These are phyloP conservation scores for Paecilomyces sp. DNA, from an alignment of 2,329 filamentous ascomycete genomes.

Conservation along the genomic window DNA sequence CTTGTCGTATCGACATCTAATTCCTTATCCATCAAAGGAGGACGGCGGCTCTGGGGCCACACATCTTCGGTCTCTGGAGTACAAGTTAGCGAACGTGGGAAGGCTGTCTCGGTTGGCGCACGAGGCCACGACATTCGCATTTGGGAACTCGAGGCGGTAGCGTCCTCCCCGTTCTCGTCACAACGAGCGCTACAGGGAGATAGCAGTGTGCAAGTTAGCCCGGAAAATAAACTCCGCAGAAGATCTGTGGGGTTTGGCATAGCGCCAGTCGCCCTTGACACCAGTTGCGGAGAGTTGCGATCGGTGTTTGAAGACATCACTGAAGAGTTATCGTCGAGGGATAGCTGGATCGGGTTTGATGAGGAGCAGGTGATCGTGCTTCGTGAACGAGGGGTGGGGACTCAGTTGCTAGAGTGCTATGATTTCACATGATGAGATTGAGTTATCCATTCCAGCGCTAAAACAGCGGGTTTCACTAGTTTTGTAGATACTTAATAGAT, in stretches of 20 bases:
- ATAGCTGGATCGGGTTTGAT: conserved; percentile 76
- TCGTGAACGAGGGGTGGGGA: conserved; percentile 60
- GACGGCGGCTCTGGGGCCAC: conserved; percentile 79
- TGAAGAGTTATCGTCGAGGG: conserved; percentile 36
- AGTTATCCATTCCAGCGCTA: neutral
- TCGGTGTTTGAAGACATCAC: conserved; percentile 28
- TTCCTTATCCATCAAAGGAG: conserved; percentile 60
- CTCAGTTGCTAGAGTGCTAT: conserved; percentile 72
- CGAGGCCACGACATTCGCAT: conserved; percentile 73
- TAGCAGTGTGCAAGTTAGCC: conserved; percentile 48
- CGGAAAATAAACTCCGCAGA: conserved; percentile 24
- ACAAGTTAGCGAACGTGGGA: conserved; percentile 75
- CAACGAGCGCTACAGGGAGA: conserved; percentile 38
- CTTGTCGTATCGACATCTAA: conserved; percentile 67
- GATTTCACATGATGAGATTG: conserved; percentile 62
- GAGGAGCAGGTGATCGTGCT: conserved; percentile 87
- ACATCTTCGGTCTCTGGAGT: conserved; percentile 83
- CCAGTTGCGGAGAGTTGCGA: conserved; percentile 19
- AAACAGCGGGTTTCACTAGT: neutral
- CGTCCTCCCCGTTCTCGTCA: conserved; percentile 39
- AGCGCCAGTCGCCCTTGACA: conserved; percentile 15
- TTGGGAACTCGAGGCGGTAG: conserved; percentile 79
- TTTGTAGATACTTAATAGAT: neutral
- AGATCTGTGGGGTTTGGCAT: conserved; percentile 9
- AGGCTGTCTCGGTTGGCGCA: conserved; percentile 80